Evolutionary conservation across 768 basidiomycete species (phyloP).

Genomic region (Boletus rubropictus): DNA sequence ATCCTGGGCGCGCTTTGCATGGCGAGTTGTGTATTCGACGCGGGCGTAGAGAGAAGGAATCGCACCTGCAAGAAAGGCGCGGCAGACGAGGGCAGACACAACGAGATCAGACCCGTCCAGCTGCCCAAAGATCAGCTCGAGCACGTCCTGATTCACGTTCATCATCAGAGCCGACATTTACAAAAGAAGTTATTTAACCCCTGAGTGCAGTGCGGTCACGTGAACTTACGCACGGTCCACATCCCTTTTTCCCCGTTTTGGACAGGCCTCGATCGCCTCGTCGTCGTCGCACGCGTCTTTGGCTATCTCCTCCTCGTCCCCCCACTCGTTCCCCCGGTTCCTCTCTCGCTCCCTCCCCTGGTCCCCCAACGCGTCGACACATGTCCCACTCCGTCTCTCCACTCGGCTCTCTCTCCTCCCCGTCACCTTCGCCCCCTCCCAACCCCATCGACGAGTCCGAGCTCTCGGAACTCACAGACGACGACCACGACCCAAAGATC

Average conservation of each 20-base stretch:
- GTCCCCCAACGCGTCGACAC: neutral
- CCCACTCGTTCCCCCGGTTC: neutral
- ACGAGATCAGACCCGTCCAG: slow-evolving; percentile 51
- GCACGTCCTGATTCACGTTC: slow-evolving; percentile 66
- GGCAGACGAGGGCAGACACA: slow-evolving; percentile 57
- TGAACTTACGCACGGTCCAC: slow-evolving; percentile 22
- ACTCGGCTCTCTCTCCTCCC: slow-evolving; percentile 60
- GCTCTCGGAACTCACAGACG: slow-evolving; percentile 79
- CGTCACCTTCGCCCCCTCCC: slow-evolving; percentile 55
- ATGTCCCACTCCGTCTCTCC: slow-evolving; percentile 32
- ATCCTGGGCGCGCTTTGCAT: slow-evolving; percentile 49
- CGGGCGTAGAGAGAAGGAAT: slow-evolving; percentile 58
- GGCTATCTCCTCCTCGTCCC: slow-evolving; percentile 2
- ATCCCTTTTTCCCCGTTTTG: slow-evolving; percentile 12
- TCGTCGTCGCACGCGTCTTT: slow-evolving; percentile 22
- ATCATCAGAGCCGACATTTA: slow-evolving; percentile 33
- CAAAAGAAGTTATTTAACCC: slow-evolving; percentile 6
- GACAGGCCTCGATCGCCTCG: slow-evolving; percentile 16
- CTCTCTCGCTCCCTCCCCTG: neutral
- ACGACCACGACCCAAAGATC: slow-evolving; percentile 52
- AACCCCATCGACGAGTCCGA: slow-evolving; percentile 53
- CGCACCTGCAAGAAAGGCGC: slow-evolving; percentile 57
- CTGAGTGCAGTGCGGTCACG: slow-evolving; percentile 8
- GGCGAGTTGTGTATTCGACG: slow-evolving; percentile 48
- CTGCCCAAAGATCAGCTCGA: slow-evolving; percentile 58